Percentiles rank a stretch among this genome's conserved stretches.
Conservation (phyloP, 768 basidiomycete species). For the Pholiota microspora region DNA sequence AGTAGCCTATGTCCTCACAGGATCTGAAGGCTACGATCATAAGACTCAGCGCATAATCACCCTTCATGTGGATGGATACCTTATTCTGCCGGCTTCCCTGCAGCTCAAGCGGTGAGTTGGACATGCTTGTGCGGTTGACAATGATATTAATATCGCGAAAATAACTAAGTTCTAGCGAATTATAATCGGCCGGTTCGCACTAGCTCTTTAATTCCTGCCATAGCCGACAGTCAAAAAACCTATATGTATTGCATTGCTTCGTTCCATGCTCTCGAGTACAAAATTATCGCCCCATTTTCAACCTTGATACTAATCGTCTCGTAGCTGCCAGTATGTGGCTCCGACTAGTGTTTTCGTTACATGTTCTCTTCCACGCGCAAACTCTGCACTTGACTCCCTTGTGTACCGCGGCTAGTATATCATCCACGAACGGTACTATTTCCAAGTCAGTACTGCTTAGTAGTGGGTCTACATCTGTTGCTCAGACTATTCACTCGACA, state of each 20-base stretch:
- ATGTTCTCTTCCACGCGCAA: slow-evolving; percentile 15
- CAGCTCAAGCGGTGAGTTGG: background rate
- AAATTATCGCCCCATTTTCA: background rate
- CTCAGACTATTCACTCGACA: background rate
- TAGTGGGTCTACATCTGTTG: background rate
- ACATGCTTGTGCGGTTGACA: background rate
- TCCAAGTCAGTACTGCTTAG: background rate
- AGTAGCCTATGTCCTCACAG: background rate
- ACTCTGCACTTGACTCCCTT: slow-evolving; percentile 12
- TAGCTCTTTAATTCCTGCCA: background rate
- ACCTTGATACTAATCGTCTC: no score
- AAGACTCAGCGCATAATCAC: background rate
- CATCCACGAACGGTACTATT: background rate
- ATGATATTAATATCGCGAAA: background rate
- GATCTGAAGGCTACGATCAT: background rate
- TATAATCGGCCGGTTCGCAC: background rate
- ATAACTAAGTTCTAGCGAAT: background rate
- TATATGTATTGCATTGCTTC: background rate
- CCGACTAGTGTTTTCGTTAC: slow-evolving; percentile 12
- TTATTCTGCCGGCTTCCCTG: background rate
- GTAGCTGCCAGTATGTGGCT: slow-evolving; percentile 9
- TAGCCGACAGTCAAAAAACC: background rate
- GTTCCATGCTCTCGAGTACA: background rate
- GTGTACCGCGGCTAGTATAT: slow-evolving; percentile 1
- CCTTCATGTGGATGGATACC: background rate